Percentiles rank a stretch among this genome's conserved stretches.
Evolutionary conservation across 1,139 yeast genomes (phyloP).

Genomic region (Diutina ranongensis): DNA sequence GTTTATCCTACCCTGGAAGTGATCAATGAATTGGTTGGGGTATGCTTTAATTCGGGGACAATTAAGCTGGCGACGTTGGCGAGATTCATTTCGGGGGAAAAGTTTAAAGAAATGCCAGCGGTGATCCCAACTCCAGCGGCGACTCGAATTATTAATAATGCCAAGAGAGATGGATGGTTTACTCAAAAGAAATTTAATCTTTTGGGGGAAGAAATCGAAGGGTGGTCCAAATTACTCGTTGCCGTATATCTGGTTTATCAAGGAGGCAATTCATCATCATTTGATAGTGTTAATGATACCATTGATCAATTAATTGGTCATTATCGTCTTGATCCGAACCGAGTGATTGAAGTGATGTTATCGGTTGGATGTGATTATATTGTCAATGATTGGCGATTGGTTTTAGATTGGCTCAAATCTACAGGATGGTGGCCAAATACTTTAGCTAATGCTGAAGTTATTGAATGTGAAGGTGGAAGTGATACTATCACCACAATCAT

Average conservation of each 20-base stretch:
- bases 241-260: constrained; percentile 37
- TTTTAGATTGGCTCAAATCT: constrained; percentile 34
- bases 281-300: constrained; percentile 36
- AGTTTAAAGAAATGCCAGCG: constrained; percentile 21
- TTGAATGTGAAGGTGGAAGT: not conserved
- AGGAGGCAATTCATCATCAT: constrained; percentile 28
- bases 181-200: constrained; percentile 66
- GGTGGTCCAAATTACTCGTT: constrained; percentile 57
- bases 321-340: constrained; percentile 64
- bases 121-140: constrained; percentile 28
- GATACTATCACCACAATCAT: not conserved
- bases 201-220: constrained; percentile 71
- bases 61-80: constrained; percentile 29
- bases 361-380: constrained; percentile 38
- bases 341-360: constrained; percentile 53
- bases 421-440: constrained; percentile 62
- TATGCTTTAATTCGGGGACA: constrained; percentile 16
- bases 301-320: constrained; percentile 61
- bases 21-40: constrained; percentile 19
- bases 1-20: constrained; percentile 27
- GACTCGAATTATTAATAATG: constrained; percentile 29
- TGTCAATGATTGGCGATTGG: constrained; percentile 32
- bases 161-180: constrained; percentile 43
- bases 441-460: constrained; percentile 12
- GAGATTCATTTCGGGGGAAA: constrained; percentile 22